Conservation (phyloP, 2,329 filamentous ascomycete genomes). For the Sclerotinia spermophila region DNA sequence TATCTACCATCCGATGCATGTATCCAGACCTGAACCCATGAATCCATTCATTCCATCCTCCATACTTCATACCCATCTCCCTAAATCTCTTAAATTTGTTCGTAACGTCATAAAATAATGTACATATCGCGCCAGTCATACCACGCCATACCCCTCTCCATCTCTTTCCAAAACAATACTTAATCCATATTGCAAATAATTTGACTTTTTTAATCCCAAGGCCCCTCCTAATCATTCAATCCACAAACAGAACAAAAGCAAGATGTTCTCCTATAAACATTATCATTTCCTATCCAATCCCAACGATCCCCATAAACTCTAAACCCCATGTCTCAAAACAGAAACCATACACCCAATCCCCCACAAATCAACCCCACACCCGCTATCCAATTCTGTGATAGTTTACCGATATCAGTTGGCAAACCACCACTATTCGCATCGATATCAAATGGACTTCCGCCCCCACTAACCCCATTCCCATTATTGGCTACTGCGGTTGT, state of each 20-base stretch:
- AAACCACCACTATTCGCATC: slow-evolving; percentile 2
- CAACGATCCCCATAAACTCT: background rate
- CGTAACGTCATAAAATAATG: background rate
- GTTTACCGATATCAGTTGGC: background rate
- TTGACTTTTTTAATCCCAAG: background rate
- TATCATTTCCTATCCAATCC: background rate
- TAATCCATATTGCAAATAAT: background rate
- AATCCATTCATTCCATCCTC: background rate
- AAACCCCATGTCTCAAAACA: background rate
- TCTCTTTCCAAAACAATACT: background rate
- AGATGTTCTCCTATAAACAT: background rate
- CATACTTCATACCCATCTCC: background rate
- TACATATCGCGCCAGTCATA: background rate
- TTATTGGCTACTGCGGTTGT: background rate
- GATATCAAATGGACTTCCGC: slow-evolving; percentile 22
- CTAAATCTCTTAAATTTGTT: background rate
- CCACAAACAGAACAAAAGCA: background rate
- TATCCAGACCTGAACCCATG: background rate
- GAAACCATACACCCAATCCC: background rate
- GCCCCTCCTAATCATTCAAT: background rate
- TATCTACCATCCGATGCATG: background rate
- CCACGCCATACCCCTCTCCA: background rate
- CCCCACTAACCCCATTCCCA: slow-evolving; percentile 8
- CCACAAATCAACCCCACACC: background rate
- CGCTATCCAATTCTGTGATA: background rate